Evolutionary conservation across 2,329 filamentous ascomycete species (phyloP).

Genomic region (Colletotrichum lentis): DNA sequence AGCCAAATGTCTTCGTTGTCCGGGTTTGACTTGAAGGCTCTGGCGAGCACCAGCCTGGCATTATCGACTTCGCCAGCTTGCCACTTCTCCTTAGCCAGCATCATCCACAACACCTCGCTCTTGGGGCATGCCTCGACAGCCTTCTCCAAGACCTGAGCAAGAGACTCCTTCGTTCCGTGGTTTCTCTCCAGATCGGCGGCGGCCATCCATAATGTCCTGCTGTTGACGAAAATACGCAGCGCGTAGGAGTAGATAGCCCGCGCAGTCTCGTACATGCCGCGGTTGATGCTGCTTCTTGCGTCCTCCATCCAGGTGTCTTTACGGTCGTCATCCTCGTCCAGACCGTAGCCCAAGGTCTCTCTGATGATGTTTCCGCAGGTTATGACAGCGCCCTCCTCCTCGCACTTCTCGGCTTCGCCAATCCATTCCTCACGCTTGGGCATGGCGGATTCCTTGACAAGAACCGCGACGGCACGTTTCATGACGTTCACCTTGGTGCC

Average conservation of each 20-base stretch:
- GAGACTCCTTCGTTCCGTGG: slow-evolving; percentile 82
- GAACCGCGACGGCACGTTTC: slow-evolving; percentile 88
- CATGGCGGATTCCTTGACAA: slow-evolving; percentile 94
- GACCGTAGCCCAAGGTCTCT: slow-evolving; percentile 89
- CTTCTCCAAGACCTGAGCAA: slow-evolving; percentile 88
- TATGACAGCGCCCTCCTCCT: slow-evolving; percentile 85
- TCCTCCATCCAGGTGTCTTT: slow-evolving; percentile 97
- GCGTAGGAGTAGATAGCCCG: slow-evolving; percentile 93
- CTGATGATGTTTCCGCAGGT: slow-evolving; percentile 91
- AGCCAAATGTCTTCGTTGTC: slow-evolving; percentile 99
- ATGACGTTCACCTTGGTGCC: slow-evolving; percentile 86
- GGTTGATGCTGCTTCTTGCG: slow-evolving; percentile 79
- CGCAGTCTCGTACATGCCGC: slow-evolving; percentile 88
- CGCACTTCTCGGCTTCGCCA: slow-evolving; percentile 89
- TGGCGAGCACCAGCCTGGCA: slow-evolving; percentile 82
- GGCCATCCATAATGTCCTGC: slow-evolving; percentile 87
- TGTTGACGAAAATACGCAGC: slow-evolving; percentile 86
- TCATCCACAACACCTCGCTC: slow-evolving; percentile 92
- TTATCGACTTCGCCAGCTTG: slow-evolving; percentile 86
- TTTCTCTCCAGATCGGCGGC: slow-evolving; percentile 91
- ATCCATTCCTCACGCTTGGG: slow-evolving; percentile 98
- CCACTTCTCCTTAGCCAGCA: slow-evolving; percentile 95
- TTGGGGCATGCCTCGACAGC: slow-evolving; percentile 93
- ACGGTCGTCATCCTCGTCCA: slow-evolving; percentile 96
- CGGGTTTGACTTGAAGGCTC: slow-evolving; percentile 92